phyloP scores from a whole-genome alignment of 352 stramenopile species.

The Phytophthora idaei region DNA sequence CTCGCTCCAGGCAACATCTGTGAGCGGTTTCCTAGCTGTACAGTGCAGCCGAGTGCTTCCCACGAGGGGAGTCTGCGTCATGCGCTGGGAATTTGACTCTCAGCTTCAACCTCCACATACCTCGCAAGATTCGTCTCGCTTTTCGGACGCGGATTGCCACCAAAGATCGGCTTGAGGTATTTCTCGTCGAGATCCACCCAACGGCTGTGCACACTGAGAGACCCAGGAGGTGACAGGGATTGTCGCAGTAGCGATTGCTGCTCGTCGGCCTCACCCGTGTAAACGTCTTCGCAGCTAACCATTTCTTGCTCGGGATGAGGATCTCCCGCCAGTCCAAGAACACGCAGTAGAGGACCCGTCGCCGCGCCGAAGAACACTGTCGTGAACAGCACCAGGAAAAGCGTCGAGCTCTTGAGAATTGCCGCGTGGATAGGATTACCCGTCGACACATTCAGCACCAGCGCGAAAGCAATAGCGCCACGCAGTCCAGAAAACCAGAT shows the following conservation, averaged over 20 bases:
- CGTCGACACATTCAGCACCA: conserved; percentile 76
- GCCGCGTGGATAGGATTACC: conserved; percentile 47
- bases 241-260: conserved; percentile 12
- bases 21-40: background rate
- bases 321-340: conserved; percentile 36
- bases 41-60: background rate
- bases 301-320: conserved; percentile 10
- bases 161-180: conserved; percentile 72
- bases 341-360: conserved; percentile 49
- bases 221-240: conserved; percentile 28
- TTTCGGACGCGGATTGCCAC: conserved; percentile 45
- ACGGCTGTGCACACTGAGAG: conserved; percentile 50
- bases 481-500: conserved; percentile 94
- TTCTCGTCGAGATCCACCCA: conserved; percentile 71
- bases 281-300: conserved; percentile 11
- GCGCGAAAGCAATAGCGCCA: conserved; percentile 92
- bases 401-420: conserved; percentile 67
- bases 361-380: conserved; percentile 61
- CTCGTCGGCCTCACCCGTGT: conserved; percentile 30
- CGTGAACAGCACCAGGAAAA: conserved; percentile 73
- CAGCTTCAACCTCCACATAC: conserved; percentile 22
- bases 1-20: conserved; percentile 10
- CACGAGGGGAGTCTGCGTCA: conserved; percentile 3
- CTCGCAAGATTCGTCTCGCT: conserved; percentile 21
- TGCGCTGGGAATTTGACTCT: conserved; percentile 5